A percentile compares a stretch with the other conserved stretches of the same genome.
Evolutionary conservation across 352 stramenopile species (phyloP).

Genomic region (Globisporangium carolinianum): DNA sequence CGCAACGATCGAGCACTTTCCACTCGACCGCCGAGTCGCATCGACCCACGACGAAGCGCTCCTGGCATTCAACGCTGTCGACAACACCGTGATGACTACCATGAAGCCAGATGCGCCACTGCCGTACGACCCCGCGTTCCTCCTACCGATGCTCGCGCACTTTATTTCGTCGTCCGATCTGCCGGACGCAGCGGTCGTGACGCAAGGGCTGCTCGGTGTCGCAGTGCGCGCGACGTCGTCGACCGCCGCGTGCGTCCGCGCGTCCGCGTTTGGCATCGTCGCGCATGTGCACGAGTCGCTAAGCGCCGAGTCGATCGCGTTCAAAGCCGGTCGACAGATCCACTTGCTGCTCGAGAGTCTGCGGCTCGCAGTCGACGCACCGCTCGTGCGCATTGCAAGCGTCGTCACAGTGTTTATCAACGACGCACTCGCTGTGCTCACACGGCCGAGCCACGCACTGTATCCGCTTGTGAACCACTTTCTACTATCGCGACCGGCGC

Average conservation of each 20-base stretch:
- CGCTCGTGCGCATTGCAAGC: constrained; percentile 55
- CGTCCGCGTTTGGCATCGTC: constrained; percentile 68
- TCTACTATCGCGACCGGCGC: constrained; percentile 60
- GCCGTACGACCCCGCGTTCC: constrained; percentile 68
- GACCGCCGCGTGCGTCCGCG: constrained; percentile 37
- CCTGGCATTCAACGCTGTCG: constrained; percentile 12
- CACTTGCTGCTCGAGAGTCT: constrained; percentile 77
- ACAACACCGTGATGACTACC: not conserved
- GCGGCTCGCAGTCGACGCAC: constrained; percentile 45
- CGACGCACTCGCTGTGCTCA: constrained; percentile 62
- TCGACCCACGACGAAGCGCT: constrained; percentile 19
- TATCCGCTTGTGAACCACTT: constrained; percentile 84
- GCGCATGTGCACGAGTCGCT: constrained; percentile 71
- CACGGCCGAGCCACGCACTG: constrained; percentile 58
- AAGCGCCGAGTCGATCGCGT: constrained; percentile 47
- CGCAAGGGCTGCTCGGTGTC: constrained; percentile 65
- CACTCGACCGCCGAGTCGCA: constrained; percentile 37
- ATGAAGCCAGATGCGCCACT: not conserved
- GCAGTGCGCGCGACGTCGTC: constrained; percentile 72
- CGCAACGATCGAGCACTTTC: constrained; percentile 65
- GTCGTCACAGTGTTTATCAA: constrained; percentile 82
- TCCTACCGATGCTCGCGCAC: constrained; percentile 70
- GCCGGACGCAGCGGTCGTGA: constrained; percentile 41
- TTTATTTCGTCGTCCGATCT: constrained; percentile 72
- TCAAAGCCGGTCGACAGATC: constrained; percentile 70